Percentiles rank a stretch among this genome's conserved stretches.
Evolutionary conservation across 2,329 filamentous ascomycete genomes (phyloP).

Genomic region (Alternaria solani): DNA sequence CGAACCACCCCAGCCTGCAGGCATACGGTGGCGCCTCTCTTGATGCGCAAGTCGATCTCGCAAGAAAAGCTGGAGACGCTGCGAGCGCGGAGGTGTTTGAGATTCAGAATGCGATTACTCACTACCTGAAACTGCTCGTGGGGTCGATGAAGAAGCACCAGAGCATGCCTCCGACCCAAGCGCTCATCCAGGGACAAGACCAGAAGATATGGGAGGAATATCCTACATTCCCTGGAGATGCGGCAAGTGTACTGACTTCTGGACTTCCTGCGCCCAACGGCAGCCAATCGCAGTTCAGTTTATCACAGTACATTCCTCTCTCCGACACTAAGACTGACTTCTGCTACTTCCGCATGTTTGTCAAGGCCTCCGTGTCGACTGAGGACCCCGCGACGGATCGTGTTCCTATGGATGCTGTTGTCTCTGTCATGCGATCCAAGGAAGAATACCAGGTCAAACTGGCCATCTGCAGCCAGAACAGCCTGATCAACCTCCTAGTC

Average conservation of each 20-base stretch:
- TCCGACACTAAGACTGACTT: conserved; percentile 78
- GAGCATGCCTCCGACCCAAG: conserved; percentile 70
- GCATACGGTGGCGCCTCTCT: conserved; percentile 36
- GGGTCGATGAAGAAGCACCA: conserved; percentile 86
- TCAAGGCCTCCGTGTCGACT: conserved; percentile 77
- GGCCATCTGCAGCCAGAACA: conserved; percentile 80
- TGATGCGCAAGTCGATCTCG: conserved; percentile 49
- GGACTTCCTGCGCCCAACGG: conserved; percentile 46
- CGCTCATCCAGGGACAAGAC: conserved; percentile 80
- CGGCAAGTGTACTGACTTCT: conserved; percentile 69
- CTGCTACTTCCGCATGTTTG: conserved; percentile 79
- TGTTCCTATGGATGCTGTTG: conserved; percentile 74
- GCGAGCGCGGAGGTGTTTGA: conserved; percentile 58
- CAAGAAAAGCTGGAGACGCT: conserved; percentile 54
- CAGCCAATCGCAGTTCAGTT: conserved; percentile 56
- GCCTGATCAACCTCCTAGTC: conserved; percentile 76
- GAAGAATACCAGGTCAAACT: conserved; percentile 75
- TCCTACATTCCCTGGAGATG: conserved; percentile 74
- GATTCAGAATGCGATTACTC: conserved; percentile 63
- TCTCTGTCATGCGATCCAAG: conserved; percentile 77
- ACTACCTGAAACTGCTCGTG: conserved; percentile 75
- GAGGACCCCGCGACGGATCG: conserved; percentile 71
- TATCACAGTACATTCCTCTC: conserved; percentile 76
- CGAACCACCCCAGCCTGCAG: conserved; percentile 42
- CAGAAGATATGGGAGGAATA: conserved; percentile 84